A percentile compares a stretch with the other conserved stretches of the same genome.
phyloP scores from a whole-genome alignment of 1,284 basidiomycete species.

The Schizophyllum amplum region DNA sequence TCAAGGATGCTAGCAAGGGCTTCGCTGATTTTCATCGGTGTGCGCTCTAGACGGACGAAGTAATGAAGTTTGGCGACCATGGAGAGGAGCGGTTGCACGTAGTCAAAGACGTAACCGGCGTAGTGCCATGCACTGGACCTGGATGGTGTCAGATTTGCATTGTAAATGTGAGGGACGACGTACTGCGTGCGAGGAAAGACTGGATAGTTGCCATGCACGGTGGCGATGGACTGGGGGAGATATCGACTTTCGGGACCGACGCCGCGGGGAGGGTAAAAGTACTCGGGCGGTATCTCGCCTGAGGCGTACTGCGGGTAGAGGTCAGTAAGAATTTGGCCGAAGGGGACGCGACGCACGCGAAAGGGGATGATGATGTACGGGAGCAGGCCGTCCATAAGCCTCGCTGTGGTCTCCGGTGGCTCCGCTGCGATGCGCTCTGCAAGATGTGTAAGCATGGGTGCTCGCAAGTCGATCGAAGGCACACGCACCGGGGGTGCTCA shows the following conservation, averaged over 20 bases:
- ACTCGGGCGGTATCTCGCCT: background rate
- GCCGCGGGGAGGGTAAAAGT: background rate
- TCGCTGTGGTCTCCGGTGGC: background rate
- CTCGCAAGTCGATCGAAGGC: background rate
- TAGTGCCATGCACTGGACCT: too few species aligned
- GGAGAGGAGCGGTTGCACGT: background rate
- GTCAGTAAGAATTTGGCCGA: background rate
- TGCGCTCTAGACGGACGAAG: background rate
- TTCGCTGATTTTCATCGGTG: background rate
- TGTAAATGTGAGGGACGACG: background rate
- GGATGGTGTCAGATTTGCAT: too few species aligned
- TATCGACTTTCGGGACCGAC: background rate
- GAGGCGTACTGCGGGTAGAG: background rate
- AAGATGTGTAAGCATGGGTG: background rate
- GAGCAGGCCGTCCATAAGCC: background rate
- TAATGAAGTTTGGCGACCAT: background rate
- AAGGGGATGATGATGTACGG: background rate
- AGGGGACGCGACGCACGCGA: background rate
- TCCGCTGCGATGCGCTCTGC: background rate
- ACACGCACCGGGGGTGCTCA: background rate
- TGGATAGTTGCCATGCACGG: background rate
- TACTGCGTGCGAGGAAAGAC: background rate
- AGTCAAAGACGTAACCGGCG: background rate
- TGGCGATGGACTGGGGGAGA: background rate
- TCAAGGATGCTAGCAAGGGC: background rate